phyloP scores from a whole-genome alignment of 2,329 filamentous ascomycete genomes.

The Nectriaceae sp. region DNA sequence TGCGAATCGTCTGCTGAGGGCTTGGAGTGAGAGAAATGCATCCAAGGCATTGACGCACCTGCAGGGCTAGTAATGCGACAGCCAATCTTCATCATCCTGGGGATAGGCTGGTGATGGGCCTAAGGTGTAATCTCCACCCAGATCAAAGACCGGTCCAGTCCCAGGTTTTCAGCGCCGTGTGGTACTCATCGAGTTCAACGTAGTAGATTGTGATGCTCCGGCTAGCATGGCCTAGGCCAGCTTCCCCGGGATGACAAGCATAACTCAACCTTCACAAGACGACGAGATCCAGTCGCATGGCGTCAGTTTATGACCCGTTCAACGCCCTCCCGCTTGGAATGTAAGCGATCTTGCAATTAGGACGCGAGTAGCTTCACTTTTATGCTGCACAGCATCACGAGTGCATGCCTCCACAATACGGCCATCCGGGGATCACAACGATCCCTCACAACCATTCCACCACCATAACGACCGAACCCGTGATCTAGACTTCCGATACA shows the following conservation, averaged over 20 bases:
- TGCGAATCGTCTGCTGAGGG: constrained; percentile 17
- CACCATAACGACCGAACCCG: constrained; percentile 4
- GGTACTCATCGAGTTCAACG: too few species aligned
- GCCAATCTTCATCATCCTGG: not conserved
- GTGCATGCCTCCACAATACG: constrained; percentile 26
- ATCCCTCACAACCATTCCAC: constrained; percentile 15
- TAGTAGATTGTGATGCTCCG: not conserved
- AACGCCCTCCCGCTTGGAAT: not conserved
- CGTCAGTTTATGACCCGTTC: not conserved
- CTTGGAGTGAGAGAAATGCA: constrained; percentile 28
- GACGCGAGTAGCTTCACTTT: not conserved
- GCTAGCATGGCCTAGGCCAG: constrained; percentile 3
- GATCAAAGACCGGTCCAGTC: too few species aligned
- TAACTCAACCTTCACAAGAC: constrained; percentile 13
- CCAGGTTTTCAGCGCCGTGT: too few species aligned
- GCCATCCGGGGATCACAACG: constrained; percentile 21
- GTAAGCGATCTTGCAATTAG: not conserved
- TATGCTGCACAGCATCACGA: constrained; percentile 27
- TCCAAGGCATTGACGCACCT: constrained; percentile 44
- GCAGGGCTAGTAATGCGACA: constrained; percentile 31
- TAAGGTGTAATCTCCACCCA: too few species aligned
- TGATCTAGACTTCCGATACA: constrained; percentile 5
- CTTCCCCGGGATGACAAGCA: constrained; percentile 22
- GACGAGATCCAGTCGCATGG: constrained; percentile 4
- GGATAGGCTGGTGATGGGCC: not conserved